phyloP scores from a whole-genome alignment of 1,284 basidiomycete genomes.

The Trametes pubescens region DNA sequence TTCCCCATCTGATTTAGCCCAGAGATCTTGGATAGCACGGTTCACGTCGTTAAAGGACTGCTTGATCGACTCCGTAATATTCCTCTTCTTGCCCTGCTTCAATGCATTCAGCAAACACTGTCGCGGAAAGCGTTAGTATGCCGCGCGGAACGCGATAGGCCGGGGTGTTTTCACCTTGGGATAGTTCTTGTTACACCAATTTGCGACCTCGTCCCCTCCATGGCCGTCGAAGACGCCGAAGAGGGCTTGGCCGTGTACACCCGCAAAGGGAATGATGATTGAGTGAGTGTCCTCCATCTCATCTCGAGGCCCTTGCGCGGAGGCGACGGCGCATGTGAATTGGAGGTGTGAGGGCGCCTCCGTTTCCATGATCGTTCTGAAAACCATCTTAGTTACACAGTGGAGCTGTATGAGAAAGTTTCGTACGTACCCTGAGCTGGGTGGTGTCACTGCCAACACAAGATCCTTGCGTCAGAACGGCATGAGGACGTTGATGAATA shows the following conservation, averaged over 20 bases:
- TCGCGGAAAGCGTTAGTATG: neutral
- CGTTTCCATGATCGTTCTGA: constrained; percentile 13
- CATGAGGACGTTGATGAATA: no score
- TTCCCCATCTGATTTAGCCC: constrained; percentile 84
- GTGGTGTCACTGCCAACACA: neutral
- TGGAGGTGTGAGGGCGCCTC: constrained; percentile 52
- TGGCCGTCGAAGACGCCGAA: constrained; percentile 99
- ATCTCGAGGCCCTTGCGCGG: constrained; percentile 90
- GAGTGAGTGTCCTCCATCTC: constrained; percentile 99
- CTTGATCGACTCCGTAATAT: constrained; percentile 92
- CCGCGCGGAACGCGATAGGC: neutral
- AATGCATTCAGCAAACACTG: constrained; percentile 42
- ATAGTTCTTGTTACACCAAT: constrained; percentile 97
- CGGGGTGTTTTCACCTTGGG: neutral
- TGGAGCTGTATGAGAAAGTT: no score
- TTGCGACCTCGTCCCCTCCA: constrained; percentile 99
- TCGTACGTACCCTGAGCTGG: constrained; percentile 10
- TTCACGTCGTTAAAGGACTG: constrained; percentile 95
- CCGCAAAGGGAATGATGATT: constrained; percentile 93
- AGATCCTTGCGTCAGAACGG: neutral
- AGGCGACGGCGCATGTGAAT: constrained; percentile 88
- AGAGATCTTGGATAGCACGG: constrained; percentile 78
- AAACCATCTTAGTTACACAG: neutral
- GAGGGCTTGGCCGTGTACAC: constrained; percentile 93
- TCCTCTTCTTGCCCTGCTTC: constrained; percentile 23